Evolutionary conservation across 768 basidiomycete species (phyloP).

Genomic region (Agrocybe pediades): DNA sequence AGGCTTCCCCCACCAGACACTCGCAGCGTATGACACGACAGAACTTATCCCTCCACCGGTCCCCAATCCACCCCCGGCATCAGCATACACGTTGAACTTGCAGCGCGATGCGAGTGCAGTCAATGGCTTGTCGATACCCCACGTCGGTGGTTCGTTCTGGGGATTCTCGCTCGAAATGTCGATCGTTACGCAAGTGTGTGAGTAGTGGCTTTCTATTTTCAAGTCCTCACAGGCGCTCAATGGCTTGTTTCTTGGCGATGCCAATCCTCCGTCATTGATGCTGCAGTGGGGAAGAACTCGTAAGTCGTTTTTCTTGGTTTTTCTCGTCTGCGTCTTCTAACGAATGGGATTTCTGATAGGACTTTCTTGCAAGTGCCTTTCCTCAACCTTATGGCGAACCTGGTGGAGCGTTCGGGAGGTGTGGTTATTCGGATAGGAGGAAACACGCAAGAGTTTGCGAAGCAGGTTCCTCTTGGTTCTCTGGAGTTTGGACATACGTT

Average conservation of each 20-base stretch:
- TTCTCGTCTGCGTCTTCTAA: not conserved
- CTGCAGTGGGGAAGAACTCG: constrained; percentile 57
- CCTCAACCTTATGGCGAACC: constrained; percentile 73
- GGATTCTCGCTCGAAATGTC: constrained; percentile 82
- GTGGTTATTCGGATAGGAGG: constrained; percentile 74
- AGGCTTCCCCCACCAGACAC: constrained; percentile 25
- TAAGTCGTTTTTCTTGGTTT: constrained; percentile 21
- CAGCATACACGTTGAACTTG: constrained; percentile 46
- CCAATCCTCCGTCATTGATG: not conserved
- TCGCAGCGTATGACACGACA: constrained; percentile 53
- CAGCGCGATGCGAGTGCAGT: constrained; percentile 32
- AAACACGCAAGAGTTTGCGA: constrained; percentile 74
- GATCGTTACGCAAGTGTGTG: constrained; percentile 65
- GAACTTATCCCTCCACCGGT: constrained; percentile 48
- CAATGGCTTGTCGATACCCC: constrained; percentile 38
- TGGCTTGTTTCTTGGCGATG: not conserved
- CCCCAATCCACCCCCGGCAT: constrained; percentile 43
- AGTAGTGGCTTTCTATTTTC: constrained; percentile 19
- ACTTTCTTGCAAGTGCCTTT: constrained; percentile 59
- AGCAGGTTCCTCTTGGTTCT: constrained; percentile 40
- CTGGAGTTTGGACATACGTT: constrained; percentile 42
- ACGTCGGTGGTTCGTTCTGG: constrained; percentile 49
- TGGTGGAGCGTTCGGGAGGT: constrained; percentile 59
- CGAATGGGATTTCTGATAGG: constrained; percentile 32
- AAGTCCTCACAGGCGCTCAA: not conserved